phyloP scores from a whole-genome alignment of 1,284 basidiomycete species.

The Malassezia pachydermatis region DNA sequence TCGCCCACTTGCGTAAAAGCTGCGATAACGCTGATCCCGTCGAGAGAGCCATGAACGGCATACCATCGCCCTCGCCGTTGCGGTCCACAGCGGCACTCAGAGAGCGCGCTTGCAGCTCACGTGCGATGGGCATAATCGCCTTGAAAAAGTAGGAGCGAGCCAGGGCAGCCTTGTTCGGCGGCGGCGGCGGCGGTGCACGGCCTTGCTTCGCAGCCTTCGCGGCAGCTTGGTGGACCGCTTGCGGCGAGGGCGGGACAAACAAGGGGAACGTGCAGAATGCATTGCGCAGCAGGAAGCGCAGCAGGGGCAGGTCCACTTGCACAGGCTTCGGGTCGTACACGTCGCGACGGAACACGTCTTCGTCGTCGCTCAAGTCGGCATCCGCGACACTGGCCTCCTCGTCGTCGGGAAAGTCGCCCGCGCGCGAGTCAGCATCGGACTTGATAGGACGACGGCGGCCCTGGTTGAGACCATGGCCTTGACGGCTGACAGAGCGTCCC shows the following conservation, averaged over 20 bases:
- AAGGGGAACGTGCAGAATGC: slow-evolving; percentile 40
- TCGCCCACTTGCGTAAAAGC: slow-evolving; percentile 27
- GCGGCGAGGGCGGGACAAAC: slow-evolving; percentile 35
- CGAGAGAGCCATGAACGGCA: slow-evolving; percentile 29
- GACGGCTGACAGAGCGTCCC: slow-evolving; percentile 13
- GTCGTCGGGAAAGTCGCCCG: slow-evolving; percentile 33
- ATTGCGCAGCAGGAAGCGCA: slow-evolving; percentile 40
- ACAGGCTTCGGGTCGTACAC: slow-evolving; percentile 23
- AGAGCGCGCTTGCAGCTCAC: slow-evolving; percentile 35
- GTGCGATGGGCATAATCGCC: slow-evolving; percentile 31
- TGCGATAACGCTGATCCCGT: slow-evolving; percentile 22
- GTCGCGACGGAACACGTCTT: slow-evolving; percentile 37
- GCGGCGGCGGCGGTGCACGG: slow-evolving; percentile 18
- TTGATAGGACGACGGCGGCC: slow-evolving; percentile 10
- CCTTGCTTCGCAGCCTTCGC: slow-evolving; percentile 22
- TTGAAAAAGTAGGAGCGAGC: slow-evolving; percentile 31
- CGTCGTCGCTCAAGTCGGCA: slow-evolving; percentile 32
- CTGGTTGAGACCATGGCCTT: not conserved
- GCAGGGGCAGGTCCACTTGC: slow-evolving; percentile 26
- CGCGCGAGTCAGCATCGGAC: slow-evolving; percentile 29
- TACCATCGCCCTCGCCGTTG: slow-evolving; percentile 38
- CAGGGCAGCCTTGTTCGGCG: slow-evolving; percentile 32
- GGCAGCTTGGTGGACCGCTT: too few relatives aligned
- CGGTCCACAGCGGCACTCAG: slow-evolving; percentile 36
- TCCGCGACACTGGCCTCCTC: slow-evolving; percentile 11